A percentile compares a stretch with the other conserved stretches of the same genome.
Conservation (phyloP, 116 monocot species). For the Dioscorea cayenensis region DNA sequence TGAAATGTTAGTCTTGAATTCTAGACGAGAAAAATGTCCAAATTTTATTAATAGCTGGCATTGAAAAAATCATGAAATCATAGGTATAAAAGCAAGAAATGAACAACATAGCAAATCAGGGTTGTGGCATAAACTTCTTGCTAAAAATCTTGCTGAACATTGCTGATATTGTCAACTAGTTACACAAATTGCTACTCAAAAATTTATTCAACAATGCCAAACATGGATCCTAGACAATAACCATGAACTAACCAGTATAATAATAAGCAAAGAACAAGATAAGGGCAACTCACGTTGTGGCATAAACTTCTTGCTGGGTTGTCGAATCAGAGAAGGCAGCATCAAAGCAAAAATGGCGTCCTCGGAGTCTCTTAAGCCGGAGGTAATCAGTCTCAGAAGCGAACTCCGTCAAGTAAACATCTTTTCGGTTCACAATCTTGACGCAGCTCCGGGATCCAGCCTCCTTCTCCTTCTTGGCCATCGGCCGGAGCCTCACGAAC, state of each 20-base stretch:
- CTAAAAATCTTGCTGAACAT: slow-evolving; percentile 2
- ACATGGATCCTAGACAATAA: no score
- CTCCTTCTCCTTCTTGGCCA: slow-evolving; percentile 90
- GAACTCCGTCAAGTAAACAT: slow-evolving; percentile 80
- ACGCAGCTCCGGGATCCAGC: slow-evolving; percentile 64
- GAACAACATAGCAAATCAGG: slow-evolving; percentile 27
- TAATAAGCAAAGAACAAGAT: neutral
- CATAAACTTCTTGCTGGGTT: slow-evolving; percentile 68
- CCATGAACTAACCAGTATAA: no score
- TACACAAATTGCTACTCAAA: no score
- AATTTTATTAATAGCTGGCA: no score
- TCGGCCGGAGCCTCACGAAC: slow-evolving; percentile 86
- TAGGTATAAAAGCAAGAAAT: no score
- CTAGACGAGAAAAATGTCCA: no score
- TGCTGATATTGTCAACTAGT: no score
- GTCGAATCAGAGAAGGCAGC: slow-evolving; percentile 66
- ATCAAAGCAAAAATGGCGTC: slow-evolving; percentile 91
- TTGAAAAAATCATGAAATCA: no score
- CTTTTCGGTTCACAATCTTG: slow-evolving; percentile 58
- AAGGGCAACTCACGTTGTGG: slow-evolving; percentile 46
- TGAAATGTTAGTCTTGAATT: no score
- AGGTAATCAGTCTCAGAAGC: slow-evolving; percentile 82
- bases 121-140: slow-evolving; percentile 69
- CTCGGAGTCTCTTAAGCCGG: slow-evolving; percentile 75
- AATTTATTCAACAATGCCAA: no score